A percentile compares a stretch with the other conserved stretches of the same genome.
Evolutionary conservation across 129 eudicot genomes (phyloP).

Genomic region (Saposhnikovia divaricata): DNA sequence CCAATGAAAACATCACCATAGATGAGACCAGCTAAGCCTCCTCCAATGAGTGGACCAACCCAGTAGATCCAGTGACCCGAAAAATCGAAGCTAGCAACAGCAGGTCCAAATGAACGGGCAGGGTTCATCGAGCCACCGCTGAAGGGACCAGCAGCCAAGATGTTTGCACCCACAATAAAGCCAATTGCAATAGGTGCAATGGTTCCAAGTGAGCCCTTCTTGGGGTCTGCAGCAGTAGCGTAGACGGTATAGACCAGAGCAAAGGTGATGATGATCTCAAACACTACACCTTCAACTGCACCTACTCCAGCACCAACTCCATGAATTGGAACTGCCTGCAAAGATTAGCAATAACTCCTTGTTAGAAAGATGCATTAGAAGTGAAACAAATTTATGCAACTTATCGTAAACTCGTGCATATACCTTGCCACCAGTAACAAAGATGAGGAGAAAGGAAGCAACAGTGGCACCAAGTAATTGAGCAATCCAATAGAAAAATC

Average conservation of each 20-base stretch:
- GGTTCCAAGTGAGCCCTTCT: constrained; percentile 53
- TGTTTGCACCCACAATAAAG: constrained; percentile 67
- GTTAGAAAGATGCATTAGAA: not conserved
- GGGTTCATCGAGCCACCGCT: constrained; percentile 81
- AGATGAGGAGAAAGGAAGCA: constrained; percentile 45
- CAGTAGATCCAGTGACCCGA: constrained; percentile 52
- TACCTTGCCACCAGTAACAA: constrained; percentile 52
- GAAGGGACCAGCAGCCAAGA: constrained; percentile 66
- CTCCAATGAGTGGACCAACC: constrained; percentile 72
- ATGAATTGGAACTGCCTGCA: constrained; percentile 56
- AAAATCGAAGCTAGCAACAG: constrained; percentile 48
- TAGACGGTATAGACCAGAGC: constrained; percentile 54
- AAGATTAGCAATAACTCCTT: not conserved
- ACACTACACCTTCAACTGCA: constrained; percentile 42
- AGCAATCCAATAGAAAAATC: constrained; percentile 53
- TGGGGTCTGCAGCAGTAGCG: constrained; percentile 66
- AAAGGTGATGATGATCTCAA: constrained; percentile 57
- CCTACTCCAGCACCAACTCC: constrained; percentile 44
- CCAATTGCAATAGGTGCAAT: constrained; percentile 61
- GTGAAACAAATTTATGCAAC: not conserved
- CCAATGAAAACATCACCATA: constrained; percentile 51
- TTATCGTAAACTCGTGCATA: not conserved
- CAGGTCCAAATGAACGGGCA: constrained; percentile 63
- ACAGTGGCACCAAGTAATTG: constrained; percentile 42
- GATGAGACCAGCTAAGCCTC: constrained; percentile 54